phyloP scores from a whole-genome alignment of 352 stramenopile genomes.

The Phytophthora lateralis region DNA sequence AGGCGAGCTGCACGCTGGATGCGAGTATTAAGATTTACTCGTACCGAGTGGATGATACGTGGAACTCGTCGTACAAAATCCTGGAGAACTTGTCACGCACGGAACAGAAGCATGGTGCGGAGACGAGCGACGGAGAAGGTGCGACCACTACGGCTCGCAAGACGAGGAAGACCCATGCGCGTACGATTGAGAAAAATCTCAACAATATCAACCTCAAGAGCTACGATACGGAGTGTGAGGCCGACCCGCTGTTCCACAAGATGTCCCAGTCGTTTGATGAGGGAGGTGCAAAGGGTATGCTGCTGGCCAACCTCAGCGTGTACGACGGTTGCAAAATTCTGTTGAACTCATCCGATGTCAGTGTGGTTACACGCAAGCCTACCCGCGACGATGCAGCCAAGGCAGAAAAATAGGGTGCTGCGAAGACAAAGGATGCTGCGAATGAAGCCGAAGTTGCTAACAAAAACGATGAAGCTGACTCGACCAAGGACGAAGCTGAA shows the following conservation, averaged over 20 bases:
- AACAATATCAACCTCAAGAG: slow-evolving; percentile 89
- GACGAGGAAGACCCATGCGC: slow-evolving; percentile 52
- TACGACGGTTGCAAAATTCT: slow-evolving; percentile 90
- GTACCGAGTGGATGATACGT: slow-evolving; percentile 98
- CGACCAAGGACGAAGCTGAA: not conserved
- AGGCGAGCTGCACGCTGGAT: slow-evolving; percentile 97
- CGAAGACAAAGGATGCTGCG: not conserved
- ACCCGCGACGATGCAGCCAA: slow-evolving; percentile 33
- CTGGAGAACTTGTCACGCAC: slow-evolving; percentile 96
- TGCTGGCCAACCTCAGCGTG: slow-evolving; percentile 92
- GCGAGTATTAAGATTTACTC: slow-evolving; percentile 99
- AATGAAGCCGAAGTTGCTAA: slow-evolving; percentile 7
- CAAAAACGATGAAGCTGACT: slow-evolving; percentile 8
- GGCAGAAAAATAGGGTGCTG: slow-evolving; percentile 8
- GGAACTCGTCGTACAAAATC: slow-evolving; percentile 97
- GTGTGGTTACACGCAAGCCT: slow-evolving; percentile 58
- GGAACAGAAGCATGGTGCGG: slow-evolving; percentile 57
- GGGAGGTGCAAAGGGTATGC: slow-evolving; percentile 91
- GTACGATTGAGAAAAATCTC: slow-evolving; percentile 88
- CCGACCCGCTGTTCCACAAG: slow-evolving; percentile 93
- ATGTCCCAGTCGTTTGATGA: slow-evolving; percentile 94
- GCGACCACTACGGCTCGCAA: slow-evolving; percentile 43
- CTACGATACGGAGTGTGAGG: slow-evolving; percentile 87
- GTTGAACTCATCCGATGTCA: slow-evolving; percentile 79
- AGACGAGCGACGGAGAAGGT: slow-evolving; percentile 37